These are phyloP conservation scores for Mycena sanguinolenta DNA, from an alignment of 768 basidiomycete genomes.

Conservation along the genomic window DNA sequence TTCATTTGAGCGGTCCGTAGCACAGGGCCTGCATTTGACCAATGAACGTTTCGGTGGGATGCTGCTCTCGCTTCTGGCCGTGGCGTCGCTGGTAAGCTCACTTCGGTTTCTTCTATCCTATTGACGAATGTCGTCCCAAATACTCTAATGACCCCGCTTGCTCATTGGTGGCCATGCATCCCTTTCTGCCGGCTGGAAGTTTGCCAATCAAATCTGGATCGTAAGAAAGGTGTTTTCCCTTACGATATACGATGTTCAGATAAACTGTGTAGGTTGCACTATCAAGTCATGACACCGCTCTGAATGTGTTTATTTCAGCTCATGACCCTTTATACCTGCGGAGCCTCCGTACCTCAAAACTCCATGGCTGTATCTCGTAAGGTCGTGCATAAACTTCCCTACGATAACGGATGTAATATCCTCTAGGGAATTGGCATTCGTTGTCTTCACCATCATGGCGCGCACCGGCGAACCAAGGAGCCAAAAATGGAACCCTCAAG, in stretches of 20 bases:
- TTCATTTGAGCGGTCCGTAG: conserved; percentile 59
- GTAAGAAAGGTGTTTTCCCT: conserved; percentile 5
- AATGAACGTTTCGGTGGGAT: conserved; percentile 55
- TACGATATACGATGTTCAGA: conserved; percentile 18
- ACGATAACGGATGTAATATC: background rate
- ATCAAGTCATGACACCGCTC: background rate
- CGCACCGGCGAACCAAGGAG: conserved; percentile 61
- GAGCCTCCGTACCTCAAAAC: conserved; percentile 61
- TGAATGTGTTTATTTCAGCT: conserved; percentile 40
- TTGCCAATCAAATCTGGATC: conserved; percentile 61
- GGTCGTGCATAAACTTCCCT: too few relatives aligned
- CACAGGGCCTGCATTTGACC: conserved; percentile 51
- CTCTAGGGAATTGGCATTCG: conserved; percentile 70
- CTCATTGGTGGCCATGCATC: conserved; percentile 39
- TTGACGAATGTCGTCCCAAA: too few relatives aligned
- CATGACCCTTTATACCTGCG: conserved; percentile 47
- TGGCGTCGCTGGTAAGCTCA: conserved; percentile 55
- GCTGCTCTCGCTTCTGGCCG: conserved; percentile 65
- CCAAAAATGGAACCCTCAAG: conserved; percentile 57
- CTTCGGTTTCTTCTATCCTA: too few relatives aligned
- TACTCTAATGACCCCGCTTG: conserved; percentile 58
- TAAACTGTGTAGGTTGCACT: conserved; percentile 7
- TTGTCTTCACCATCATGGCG: conserved; percentile 71
- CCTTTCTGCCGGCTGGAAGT: conserved; percentile 61
- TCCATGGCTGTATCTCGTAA: conserved; percentile 66